Conservation (phyloP, 129 eudicot species). For the Cynara cardunculus region DNA sequence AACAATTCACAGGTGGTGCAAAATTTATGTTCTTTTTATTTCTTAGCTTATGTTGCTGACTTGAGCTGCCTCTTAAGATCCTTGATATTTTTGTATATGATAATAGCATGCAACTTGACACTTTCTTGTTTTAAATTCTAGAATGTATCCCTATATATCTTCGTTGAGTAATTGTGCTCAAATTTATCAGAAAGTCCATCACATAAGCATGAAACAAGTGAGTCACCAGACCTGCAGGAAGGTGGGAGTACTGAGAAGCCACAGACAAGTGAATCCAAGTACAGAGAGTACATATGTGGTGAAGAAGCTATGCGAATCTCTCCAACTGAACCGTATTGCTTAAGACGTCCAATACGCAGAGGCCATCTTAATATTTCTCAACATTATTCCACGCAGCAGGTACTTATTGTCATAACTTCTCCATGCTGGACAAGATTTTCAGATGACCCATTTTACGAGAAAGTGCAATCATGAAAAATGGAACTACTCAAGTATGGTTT, state of each 20-base stretch:
- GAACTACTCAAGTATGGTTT: not conserved
- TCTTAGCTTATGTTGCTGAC: not conserved
- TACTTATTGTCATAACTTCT: slow-evolving; percentile 17
- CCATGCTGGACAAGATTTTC: not conserved
- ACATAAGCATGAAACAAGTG: slow-evolving; percentile 32
- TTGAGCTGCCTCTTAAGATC: not conserved
- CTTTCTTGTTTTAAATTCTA: not conserved
- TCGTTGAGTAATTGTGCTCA: slow-evolving; percentile 22
- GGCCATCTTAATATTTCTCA: slow-evolving; percentile 92
- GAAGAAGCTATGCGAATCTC: slow-evolving; percentile 93
- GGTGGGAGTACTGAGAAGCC: slow-evolving; percentile 33
- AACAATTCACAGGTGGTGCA: not conserved
- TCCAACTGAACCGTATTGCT: slow-evolving; percentile 88
- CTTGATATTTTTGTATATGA: not conserved
- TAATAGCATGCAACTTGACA: not conserved
- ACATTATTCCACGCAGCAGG: slow-evolving; percentile 91
- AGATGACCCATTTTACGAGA: not conserved
- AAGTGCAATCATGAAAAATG: not conserved
- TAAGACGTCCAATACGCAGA: slow-evolving; percentile 94
- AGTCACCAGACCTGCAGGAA: slow-evolving; percentile 40
- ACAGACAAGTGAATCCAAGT: slow-evolving; percentile 43
- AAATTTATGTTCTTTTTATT: not conserved
- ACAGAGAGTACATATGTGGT: slow-evolving; percentile 73
- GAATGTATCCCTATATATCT: not conserved
- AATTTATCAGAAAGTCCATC: slow-evolving; percentile 41